These are phyloP conservation scores for Tausonia pullulans DNA, from an alignment of 1,284 basidiomycete species.

Conservation along the genomic window DNA sequence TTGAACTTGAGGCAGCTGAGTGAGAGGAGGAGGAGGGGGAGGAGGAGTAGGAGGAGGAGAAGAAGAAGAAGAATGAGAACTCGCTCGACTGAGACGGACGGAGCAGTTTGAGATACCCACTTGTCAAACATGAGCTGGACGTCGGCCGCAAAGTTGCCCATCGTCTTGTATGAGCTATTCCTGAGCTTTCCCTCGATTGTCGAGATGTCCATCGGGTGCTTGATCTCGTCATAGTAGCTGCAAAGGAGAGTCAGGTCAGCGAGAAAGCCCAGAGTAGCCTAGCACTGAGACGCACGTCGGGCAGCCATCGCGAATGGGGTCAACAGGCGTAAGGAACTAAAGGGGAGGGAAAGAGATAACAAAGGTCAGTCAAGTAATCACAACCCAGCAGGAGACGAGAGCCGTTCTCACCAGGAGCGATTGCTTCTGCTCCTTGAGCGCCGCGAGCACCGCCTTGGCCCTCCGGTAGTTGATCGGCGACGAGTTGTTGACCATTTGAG, in stretches of 20 bases:
- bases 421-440: too few relatives aligned
- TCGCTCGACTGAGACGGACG: neutral
- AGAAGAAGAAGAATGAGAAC: neutral
- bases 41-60: slow-evolving; percentile 2
- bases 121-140: slow-evolving; percentile 77
- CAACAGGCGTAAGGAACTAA: slow-evolving; percentile 68
- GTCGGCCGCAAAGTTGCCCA: slow-evolving; percentile 73
- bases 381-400: too few relatives aligned
- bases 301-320: slow-evolving; percentile 69
- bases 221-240: slow-evolving; percentile 88
- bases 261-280: neutral
- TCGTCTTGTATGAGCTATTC: slow-evolving; percentile 54
- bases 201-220: slow-evolving; percentile 86
- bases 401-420: too few relatives aligned
- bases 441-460: slow-evolving; percentile 43
- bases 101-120: slow-evolving; percentile 26
- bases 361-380: too few relatives aligned
- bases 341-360: neutral
- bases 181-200: slow-evolving; percentile 68
- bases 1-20: slow-evolving; percentile 68
- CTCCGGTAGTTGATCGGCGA: slow-evolving; percentile 61
- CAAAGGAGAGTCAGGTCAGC: slow-evolving; percentile 10
- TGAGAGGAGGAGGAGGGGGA: neutral
- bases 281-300: slow-evolving; percentile 54
- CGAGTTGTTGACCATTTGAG: slow-evolving; percentile 16